Conservation (phyloP, 1,284 basidiomycete species). For the Ceratobasidium sp. region DNA sequence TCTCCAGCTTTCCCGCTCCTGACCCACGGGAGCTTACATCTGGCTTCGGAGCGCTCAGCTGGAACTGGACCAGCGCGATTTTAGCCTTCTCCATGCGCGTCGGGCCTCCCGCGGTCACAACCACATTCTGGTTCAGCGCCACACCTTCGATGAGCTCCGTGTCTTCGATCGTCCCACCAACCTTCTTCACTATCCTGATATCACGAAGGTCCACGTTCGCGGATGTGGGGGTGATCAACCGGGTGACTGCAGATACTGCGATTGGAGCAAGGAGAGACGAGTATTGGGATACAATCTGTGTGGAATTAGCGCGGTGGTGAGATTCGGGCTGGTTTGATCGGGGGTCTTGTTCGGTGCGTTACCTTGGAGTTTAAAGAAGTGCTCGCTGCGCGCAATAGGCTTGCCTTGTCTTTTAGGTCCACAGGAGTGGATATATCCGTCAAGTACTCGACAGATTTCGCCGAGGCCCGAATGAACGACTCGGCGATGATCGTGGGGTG, state of each 20-base stretch:
- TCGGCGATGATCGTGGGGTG: conserved; percentile 99
- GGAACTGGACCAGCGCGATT: conserved; percentile 99
- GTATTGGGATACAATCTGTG: conserved; percentile 97
- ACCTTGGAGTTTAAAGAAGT: conserved; percentile 98
- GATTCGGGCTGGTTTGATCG: background rate
- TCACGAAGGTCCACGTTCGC: conserved; percentile 97
- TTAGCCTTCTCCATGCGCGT: conserved; percentile 98
- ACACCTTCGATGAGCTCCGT: conserved; percentile 97
- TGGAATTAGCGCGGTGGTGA: background rate
- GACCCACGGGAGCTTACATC: conserved; percentile 73
- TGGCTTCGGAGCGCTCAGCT: conserved; percentile 96
- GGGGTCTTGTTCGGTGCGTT: conserved; percentile 45
- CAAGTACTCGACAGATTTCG: conserved; percentile 94
- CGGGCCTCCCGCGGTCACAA: conserved; percentile 90
- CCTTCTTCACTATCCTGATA: conserved; percentile 97
- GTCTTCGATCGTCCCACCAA: conserved; percentile 99
- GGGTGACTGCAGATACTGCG: conserved; percentile 94
- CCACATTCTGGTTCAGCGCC: conserved; percentile 95
- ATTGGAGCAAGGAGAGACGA: conserved; percentile 97
- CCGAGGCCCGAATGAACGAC: conserved; percentile 91
- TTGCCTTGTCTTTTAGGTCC: conserved; percentile 88
- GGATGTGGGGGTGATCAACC: conserved; percentile 85
- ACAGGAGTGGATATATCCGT: conserved; percentile 94
- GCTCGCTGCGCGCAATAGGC: conserved; percentile 89
- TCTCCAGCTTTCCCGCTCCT: background rate